Evolutionary conservation across 2,329 filamentous ascomycete species (phyloP).

Genomic region (Elsinoe ampelina): DNA sequence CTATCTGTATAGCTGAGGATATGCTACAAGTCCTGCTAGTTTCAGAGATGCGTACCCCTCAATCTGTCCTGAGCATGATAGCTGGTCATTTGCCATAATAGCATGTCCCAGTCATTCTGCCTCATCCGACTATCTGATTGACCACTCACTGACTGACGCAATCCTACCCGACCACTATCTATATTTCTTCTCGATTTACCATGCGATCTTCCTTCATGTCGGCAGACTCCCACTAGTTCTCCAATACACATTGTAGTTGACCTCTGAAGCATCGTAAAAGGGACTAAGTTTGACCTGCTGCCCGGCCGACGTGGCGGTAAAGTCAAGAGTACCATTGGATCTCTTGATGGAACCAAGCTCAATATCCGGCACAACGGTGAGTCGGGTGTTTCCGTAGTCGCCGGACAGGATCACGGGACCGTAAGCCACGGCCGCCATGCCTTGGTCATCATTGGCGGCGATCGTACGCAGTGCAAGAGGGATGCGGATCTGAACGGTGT

Average conservation of each 20-base stretch:
- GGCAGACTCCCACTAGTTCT: conserved; percentile 8
- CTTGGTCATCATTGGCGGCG: conserved; percentile 39
- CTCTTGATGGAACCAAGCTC: conserved; percentile 2
- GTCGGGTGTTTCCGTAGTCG: conserved; percentile 32
- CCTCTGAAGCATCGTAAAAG: conserved; percentile 12
- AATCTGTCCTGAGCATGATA: no score
- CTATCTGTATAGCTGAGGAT: no score
- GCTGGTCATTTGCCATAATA: no score
- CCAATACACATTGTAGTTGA: conserved; percentile 13
- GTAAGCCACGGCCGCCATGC: conserved; percentile 38
- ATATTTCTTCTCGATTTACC: neutral
- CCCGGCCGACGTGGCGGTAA: conserved; percentile 1
- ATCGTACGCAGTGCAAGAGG: conserved; percentile 39
- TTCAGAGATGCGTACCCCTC: no score
- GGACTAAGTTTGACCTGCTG: neutral
- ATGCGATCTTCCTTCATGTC: neutral
- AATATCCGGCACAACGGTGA: conserved; percentile 5
- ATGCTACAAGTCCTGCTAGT: no score
- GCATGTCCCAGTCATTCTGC: no score
- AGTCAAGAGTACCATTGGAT: neutral
- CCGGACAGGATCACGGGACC: conserved; percentile 40
- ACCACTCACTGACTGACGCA: no score
- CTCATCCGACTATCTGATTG: no score
- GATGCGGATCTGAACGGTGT: conserved; percentile 36
- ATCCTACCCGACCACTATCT: neutral